Percentiles rank a stretch among this genome's conserved stretches.
Evolutionary conservation across 2,329 filamentous ascomycete species (phyloP).

Genomic region (Microthyrium microscopicum): DNA sequence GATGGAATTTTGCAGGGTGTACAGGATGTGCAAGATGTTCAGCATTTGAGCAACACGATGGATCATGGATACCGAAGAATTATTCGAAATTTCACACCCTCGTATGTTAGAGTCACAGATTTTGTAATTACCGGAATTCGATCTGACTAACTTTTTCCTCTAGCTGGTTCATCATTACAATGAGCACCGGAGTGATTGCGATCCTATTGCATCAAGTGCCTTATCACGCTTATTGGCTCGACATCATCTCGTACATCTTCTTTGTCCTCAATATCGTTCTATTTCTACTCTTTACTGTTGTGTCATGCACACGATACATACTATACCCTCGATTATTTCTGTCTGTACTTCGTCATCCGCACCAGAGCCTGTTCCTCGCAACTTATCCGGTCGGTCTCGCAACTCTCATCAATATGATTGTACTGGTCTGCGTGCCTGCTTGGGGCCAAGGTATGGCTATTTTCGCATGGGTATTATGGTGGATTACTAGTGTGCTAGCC

Average conservation of each 20-base stretch:
- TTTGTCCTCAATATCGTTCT: constrained; percentile 43
- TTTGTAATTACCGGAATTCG: too few species aligned
- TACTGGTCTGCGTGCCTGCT: constrained; percentile 39
- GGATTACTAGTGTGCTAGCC: constrained; percentile 29
- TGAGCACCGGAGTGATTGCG: constrained; percentile 53
- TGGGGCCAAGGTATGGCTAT: constrained; percentile 41
- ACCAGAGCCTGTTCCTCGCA: constrained; percentile 49
- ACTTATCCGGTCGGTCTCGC: constrained; percentile 53
- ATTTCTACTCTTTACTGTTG: constrained; percentile 36
- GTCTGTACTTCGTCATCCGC: constrained; percentile 50
- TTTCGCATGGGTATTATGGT: constrained; percentile 33
- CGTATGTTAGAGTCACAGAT: constrained; percentile 14
- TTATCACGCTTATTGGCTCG: constrained; percentile 40
- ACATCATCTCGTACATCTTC: constrained; percentile 42
- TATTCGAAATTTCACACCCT: constrained; percentile 20
- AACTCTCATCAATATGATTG: constrained; percentile 50
- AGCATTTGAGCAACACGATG: too few species aligned
- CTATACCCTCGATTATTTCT: constrained; percentile 50
- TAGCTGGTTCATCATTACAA: constrained; percentile 17
- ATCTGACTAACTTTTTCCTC: background rate
- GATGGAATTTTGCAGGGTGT: too few species aligned
- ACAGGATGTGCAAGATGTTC: too few species aligned
- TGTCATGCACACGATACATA: constrained; percentile 43
- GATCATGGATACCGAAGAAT: constrained; percentile 16
- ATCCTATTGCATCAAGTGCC: constrained; percentile 46